Percentiles rank a stretch among this genome's conserved stretches.
Evolutionary conservation across 352 stramenopile species (phyloP).

Genomic region (Pythium rishiriense): DNA sequence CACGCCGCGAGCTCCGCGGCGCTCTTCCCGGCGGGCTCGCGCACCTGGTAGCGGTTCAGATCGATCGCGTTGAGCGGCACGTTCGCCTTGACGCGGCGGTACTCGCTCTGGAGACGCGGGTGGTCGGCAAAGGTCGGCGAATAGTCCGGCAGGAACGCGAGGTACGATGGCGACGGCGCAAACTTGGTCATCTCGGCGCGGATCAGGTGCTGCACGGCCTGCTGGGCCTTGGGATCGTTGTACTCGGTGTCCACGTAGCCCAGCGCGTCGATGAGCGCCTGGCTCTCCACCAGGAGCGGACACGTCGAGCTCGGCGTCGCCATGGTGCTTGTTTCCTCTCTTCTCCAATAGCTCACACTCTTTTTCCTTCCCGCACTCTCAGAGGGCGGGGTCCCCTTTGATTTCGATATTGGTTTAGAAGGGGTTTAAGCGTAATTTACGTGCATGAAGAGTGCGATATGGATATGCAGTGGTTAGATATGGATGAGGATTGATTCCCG

Average conservation of each 20-base stretch:
- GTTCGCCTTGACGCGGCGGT: conserved; percentile 67
- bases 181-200: conserved; percentile 75
- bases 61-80: conserved; percentile 73
- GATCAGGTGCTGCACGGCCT: conserved; percentile 67
- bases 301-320: conserved; percentile 38
- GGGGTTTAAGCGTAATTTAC: conserved; percentile 3
- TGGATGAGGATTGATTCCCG: conserved; percentile 58
- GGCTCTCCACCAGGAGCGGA: conserved; percentile 61
- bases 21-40: conserved; percentile 42
- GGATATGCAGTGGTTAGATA: conserved; percentile 17
- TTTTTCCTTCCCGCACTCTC: neutral
- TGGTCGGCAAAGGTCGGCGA: conserved; percentile 51
- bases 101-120: conserved; percentile 63
- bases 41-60: conserved; percentile 66
- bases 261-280: conserved; percentile 69
- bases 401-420: conserved; percentile 7
- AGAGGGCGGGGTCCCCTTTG: neutral
- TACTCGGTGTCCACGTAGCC: conserved; percentile 77
- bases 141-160: conserved; percentile 65
- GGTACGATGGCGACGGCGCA: conserved; percentile 47
- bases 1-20: conserved; percentile 48
- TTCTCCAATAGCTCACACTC: neutral
- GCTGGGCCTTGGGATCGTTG: conserved; percentile 43
- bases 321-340: conserved; percentile 3
- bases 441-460: conserved; percentile 10